Evolutionary conservation across 768 basidiomycete genomes (phyloP), one percentile per base, ranked within the genome.

Genomic region (Cystobasidium tubakii): DNA sequence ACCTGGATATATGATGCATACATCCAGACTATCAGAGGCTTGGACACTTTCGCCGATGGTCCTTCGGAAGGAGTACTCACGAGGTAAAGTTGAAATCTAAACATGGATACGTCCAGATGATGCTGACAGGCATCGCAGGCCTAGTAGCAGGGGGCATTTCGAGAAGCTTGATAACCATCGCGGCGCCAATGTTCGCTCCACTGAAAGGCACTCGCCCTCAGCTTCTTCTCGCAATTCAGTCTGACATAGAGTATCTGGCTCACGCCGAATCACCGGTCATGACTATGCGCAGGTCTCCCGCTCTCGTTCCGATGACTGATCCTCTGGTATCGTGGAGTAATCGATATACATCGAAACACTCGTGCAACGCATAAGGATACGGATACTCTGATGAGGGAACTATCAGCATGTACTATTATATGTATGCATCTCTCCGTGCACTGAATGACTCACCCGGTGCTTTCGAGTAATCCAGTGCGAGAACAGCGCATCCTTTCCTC

Each of bases 81-180:
- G 93, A 95, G 0, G 92, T 92, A 79, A 95, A 97, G 81, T 98
- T 97, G 83, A 99, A 98, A 81, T 98, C 94, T 55, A 98, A 85
- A 29, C 90, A 90, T 0, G 94, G 87, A 81, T 98, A 99, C 77
- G 87, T 91, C 67, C 95, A 86, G 33, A 96, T 88, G 73, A 98
- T 84, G 0, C 90, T 90, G 44, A 89, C 82, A 0, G 96, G 96
- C 21, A 86, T 84, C 0, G 88, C 89, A 36, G 95, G 83, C 9
- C 33, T 44, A 1, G 25, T n/a, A 25, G 83, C 19, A 81, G 82
- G 75, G 78, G 80, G 77, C 80, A 78, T 84, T 81, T 97, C 92
- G 50, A 98, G 83, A 43, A 93, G 86, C 82, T 88, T 90, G 82
- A 91, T 84, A 80, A 96, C 87, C 66, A 93, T 87, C 66, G 89